Percentiles rank a stretch among this genome's conserved stretches.
phyloP scores from a whole-genome alignment of 78 protist genomes.

The Dictyostelium brefeldianum region DNA sequence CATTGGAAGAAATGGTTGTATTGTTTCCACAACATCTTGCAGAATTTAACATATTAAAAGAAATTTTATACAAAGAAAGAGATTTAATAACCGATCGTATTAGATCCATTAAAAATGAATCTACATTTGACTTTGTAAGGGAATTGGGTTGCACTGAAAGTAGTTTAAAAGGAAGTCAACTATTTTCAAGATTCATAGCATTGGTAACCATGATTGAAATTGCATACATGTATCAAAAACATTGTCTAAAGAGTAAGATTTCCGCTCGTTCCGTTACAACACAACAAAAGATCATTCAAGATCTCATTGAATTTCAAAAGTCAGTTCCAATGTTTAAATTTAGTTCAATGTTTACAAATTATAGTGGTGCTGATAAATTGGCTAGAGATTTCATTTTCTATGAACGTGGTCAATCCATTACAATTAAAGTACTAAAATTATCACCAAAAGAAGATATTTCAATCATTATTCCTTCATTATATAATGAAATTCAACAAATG shows the following conservation, averaged over 20 bases:
- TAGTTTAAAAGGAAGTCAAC: background rate
- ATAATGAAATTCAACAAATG: background rate
- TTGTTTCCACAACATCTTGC: background rate
- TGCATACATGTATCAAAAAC: background rate
- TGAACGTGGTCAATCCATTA: background rate
- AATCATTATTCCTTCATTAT: constrained; percentile 1
- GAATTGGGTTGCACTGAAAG: background rate
- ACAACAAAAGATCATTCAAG: background rate
- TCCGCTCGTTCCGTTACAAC: background rate
- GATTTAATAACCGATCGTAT: background rate
- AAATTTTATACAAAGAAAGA: background rate
- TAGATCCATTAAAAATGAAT: background rate
- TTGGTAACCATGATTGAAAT: background rate
- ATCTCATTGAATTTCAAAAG: background rate
- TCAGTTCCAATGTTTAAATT: background rate
- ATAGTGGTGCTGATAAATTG: background rate
- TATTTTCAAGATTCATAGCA: background rate
- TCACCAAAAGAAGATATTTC: background rate
- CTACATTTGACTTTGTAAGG: background rate
- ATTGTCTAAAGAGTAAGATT: background rate
- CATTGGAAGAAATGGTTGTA: background rate
- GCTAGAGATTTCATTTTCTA: background rate
- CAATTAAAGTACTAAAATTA: background rate
- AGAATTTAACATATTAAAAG: background rate
- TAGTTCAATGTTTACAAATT: background rate